Evolutionary conservation across 1,139 yeast species (phyloP), one percentile per base, ranked within the genome.

Genomic region (Magnusiomyces suaveolens): DNA sequence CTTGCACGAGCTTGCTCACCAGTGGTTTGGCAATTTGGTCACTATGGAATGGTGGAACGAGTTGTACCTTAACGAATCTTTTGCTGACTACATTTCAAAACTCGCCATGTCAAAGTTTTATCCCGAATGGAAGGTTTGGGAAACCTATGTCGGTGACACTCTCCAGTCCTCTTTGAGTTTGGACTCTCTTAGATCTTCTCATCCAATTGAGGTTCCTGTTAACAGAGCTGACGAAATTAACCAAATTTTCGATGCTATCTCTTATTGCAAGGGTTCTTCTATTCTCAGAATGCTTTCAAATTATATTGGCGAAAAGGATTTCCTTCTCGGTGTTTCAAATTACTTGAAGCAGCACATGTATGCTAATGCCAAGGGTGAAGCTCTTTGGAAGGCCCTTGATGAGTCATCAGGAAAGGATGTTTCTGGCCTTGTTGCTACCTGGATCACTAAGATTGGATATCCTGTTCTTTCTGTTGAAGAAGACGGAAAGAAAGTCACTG

Each of bases 21-120:
- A 87, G 72, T 87, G 96, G 96, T 87, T 87, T 69, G 96, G 96
- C 61, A 84, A 87, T 71, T 75, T 87, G 64, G 95, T 87, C 57
- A 87, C 96, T 59, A 87, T 87, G 96, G 87, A 86, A 64, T 87
- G 92, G 88, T 87, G 96, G 96, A 94, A 87, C 69, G 95, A 87
- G 58, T 78, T 87, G 60, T 87, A 95, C 95, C 78, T 87, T 62
- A 87, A 87, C 69, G 96, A 87, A 72, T 95, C 95, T 29, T 87
- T 87, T 66, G 96, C 96, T 50, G 87, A 96, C 49, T 86, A 89
- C 90, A 86, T 86, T 76, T 86, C 92, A 2, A 85, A 86, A 82
- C 78, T 80, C 63, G 86, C 94, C 2, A 80, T 86, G 63, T 85
- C 87, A 68, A 75, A 80, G 63, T 77, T 87, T 66, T 83, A 77